Base-by-base conservation (phyloP, 805 yeast genomes). In the Sugiyamaella marilandica region DNA sequence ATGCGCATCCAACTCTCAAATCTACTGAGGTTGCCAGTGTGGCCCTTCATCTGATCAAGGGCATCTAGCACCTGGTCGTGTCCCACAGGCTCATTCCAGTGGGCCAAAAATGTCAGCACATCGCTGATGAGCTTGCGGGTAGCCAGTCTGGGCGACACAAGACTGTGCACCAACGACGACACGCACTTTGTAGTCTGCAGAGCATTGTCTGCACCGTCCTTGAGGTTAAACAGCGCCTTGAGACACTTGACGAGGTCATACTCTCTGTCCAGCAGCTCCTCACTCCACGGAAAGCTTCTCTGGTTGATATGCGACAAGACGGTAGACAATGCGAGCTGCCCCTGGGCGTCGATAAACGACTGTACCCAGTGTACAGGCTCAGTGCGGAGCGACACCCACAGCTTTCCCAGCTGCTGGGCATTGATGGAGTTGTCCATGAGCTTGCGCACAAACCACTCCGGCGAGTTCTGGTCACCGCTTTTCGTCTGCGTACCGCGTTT, bases 361-460 rank as follows among this genome's bases (percentile, higher is more conserved):
- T 80, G 75, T 0, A 88, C 94, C 97, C 98, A 92, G 35, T 74
- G 78, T 19, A 82, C 73, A 21, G 91, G 90, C 65, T 92, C 98
- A 0, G 98, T 89, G 58, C 98, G 81, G 41, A 92, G 74, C 45
- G 96, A 88, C 5, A 94, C 96, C 86, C 94, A 88, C 49, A 94
- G 75, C 59, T 87, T 87, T 37, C 85, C 87, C 58, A 92, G 73
- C 65, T 91, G 88, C 49, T 80, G 81, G 2, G 81, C 71, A 0
- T 86, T 74, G 50, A 91, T 82, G 32, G 80, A 70, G 61, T 85
- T 85, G 35, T 85, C 83, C 63, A 91, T 76, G 57, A 94, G 75
- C 55, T 78, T 78, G 49, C 85, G 78, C 14, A 92, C 90, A 67
- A 86, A 92, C 60, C 79, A 82, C 57, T 82, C 89, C 1, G 94